These are phyloP conservation scores for Rauvolfia tetraphylla DNA, from an alignment of 257 asterid species.

Conservation along the genomic window DNA sequence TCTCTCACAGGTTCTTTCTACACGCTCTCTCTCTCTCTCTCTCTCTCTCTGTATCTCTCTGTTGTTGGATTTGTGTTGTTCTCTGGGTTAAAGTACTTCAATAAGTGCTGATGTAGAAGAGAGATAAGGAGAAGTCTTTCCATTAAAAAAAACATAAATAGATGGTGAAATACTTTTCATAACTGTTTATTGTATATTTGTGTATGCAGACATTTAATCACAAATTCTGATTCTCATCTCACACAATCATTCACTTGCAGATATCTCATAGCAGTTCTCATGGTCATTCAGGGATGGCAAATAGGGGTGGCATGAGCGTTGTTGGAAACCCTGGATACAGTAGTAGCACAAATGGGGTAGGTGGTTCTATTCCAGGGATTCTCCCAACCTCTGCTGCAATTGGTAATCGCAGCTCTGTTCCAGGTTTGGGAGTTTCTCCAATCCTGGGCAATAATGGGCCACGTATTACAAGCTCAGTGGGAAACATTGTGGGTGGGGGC, in stretches of 20 bases:
- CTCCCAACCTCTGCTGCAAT: slow-evolving; percentile 80
- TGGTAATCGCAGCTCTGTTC: slow-evolving; percentile 69
- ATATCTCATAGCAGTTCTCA: slow-evolving; percentile 82
- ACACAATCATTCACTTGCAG: slow-evolving; percentile 40
- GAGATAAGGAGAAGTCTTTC: neutral
- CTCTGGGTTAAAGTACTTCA: neutral
- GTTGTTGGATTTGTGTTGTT: neutral
- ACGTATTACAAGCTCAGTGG: slow-evolving; percentile 74
- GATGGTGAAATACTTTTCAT: neutral
- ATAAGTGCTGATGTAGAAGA: neutral
- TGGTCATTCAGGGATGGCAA: slow-evolving; percentile 83
- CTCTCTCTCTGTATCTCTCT: slow-evolving; percentile 17
- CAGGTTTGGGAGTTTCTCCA: slow-evolving; percentile 81
- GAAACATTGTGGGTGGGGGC: slow-evolving; percentile 81
- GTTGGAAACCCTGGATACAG: slow-evolving; percentile 84
- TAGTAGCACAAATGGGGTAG: slow-evolving; percentile 67
- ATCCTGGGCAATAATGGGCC: slow-evolving; percentile 78
- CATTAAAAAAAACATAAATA: neutral
- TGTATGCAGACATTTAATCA: neutral
- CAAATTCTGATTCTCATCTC: slow-evolving; percentile 5
- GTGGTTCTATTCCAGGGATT: slow-evolving; percentile 94
- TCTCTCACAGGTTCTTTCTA: slow-evolving; percentile 71
- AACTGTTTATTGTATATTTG: neutral
- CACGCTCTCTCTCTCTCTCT: slow-evolving; percentile 16
- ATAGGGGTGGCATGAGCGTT: slow-evolving; percentile 75